phyloP scores from a whole-genome alignment of 805 yeast species.

The Monosporozyma yasuniensis region DNA sequence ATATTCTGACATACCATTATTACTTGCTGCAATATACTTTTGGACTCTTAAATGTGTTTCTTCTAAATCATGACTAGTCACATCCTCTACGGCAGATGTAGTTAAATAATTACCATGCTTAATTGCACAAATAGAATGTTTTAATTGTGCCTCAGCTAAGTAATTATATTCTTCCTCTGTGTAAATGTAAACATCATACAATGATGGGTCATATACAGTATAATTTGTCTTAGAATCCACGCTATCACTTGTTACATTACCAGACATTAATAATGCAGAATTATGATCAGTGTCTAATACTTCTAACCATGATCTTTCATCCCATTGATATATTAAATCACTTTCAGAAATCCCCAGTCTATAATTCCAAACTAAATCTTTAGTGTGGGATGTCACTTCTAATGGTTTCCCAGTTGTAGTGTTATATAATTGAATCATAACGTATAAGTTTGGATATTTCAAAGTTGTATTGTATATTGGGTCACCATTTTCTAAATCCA shows the following conservation, averaged over 20 bases:
- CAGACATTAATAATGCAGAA: constrained; percentile 59
- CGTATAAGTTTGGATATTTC: constrained; percentile 19
- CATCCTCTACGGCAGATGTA: constrained; percentile 19
- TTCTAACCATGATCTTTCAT: constrained; percentile 42
- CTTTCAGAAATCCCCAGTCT: constrained; percentile 58
- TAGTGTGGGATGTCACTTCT: not conserved
- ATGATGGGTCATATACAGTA: constrained; percentile 19
- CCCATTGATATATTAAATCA: constrained; percentile 64
- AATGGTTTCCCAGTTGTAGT: constrained; percentile 13
- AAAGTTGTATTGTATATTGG: constrained; percentile 9
- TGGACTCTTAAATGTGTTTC: constrained; percentile 13
- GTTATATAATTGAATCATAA: constrained; percentile 20
- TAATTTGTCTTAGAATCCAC: constrained; percentile 9
- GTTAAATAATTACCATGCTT: constrained; percentile 38
- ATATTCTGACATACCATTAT: constrained; percentile 47
- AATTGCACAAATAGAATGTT: constrained; percentile 66
- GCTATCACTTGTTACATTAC: constrained; percentile 33
- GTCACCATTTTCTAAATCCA: constrained; percentile 1
- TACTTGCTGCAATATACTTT: constrained; percentile 36
- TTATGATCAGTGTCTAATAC: constrained; percentile 63
- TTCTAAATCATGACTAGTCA: constrained; percentile 7
- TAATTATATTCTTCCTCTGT: constrained; percentile 32
- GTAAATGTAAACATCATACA: constrained; percentile 40
- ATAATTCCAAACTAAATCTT: constrained; percentile 43
- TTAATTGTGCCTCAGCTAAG: constrained; percentile 30